Conservation (phyloP, 257 asterid genomes). For the Schizonepeta tenuifolia region DNA sequence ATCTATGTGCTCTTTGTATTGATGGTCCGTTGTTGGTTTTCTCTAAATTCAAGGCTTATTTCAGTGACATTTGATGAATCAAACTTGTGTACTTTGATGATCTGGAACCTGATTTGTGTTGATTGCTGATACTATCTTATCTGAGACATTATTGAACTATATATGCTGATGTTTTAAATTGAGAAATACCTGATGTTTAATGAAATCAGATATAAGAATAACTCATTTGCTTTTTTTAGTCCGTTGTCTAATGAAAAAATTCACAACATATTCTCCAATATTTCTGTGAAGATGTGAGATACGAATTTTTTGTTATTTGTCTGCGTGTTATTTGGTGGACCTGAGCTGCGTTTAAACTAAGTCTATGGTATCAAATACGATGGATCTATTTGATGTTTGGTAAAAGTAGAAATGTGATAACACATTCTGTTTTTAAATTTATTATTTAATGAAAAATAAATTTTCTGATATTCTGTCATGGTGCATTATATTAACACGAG, state of each 20-base stretch:
- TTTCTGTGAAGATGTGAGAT: background rate
- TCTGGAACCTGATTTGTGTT: slow-evolving; percentile 11
- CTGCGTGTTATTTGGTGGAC: background rate
- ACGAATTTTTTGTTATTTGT: too few species aligned
- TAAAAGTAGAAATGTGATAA: background rate
- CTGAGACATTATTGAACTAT: background rate
- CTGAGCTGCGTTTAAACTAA: background rate
- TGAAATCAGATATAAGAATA: background rate
- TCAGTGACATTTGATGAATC: slow-evolving; percentile 3
- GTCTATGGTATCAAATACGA: background rate
- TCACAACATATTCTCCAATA: background rate
- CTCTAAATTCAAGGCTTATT: background rate
- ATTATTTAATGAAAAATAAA: background rate
- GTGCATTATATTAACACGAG: background rate
- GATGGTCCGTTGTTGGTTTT: slow-evolving; percentile 12
- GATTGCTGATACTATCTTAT: background rate
- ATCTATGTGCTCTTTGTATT: slow-evolving; percentile 23
- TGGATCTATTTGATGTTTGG: background rate
- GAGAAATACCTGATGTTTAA: background rate
- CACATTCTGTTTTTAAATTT: background rate
- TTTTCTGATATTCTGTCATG: background rate
- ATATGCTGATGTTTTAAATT: background rate
- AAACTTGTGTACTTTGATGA: background rate
- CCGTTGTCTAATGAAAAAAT: background rate
- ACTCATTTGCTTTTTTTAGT: background rate